Evolutionary conservation across 305 asterid genomes (phyloP), one percentile per base, ranked within the genome.

Genomic region (Fraxinus velutina): DNA sequence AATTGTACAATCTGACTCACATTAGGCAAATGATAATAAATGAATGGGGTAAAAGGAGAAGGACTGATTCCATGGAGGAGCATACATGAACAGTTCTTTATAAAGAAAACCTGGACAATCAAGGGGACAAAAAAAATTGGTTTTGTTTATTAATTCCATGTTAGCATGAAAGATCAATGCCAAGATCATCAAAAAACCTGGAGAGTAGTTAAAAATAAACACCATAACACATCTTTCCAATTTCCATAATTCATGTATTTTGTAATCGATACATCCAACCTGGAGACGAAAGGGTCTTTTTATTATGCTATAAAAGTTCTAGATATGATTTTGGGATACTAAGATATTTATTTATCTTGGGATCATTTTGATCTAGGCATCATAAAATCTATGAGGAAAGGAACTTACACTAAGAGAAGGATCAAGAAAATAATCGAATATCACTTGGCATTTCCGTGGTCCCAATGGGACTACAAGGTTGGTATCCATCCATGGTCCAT

Each of bases 401-500:
- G 55, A 68, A 47, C 84, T 79, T 88, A 95, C 98, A 88, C 50
- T 90, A 29, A 92, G 88, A 77, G 95, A 92, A 86, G 88, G 55
- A 84, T 95, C 94, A 33, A 95, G 92, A 86, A 91, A 95, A 86
- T 95, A 95, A 84, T 95, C 98, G 80, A 93, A 92, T 80, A 92
- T 85, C 87, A 95, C 97, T 87, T 85, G 90, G 87, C 98, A 95
- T 86, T 85, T 92, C 72, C 88, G 89, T 78, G 93, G 93, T 76
- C 98, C 97, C 83, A 92, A 68, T 34, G 98, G 98, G 30, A 93
- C 82, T 33, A 90, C 97, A 2, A 93, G 92, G 80, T 95, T 95
- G 37, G 98, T 93, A 86, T 93, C 98, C 97, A 95, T 92, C 98
- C 98, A 95, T 60, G 98, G 98, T 66, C 97, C 98, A 17, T 95